These are phyloP conservation scores for Teratosphaeria viscida DNA, from an alignment of 2,329 filamentous ascomycete genomes.

Conservation along the genomic window DNA sequence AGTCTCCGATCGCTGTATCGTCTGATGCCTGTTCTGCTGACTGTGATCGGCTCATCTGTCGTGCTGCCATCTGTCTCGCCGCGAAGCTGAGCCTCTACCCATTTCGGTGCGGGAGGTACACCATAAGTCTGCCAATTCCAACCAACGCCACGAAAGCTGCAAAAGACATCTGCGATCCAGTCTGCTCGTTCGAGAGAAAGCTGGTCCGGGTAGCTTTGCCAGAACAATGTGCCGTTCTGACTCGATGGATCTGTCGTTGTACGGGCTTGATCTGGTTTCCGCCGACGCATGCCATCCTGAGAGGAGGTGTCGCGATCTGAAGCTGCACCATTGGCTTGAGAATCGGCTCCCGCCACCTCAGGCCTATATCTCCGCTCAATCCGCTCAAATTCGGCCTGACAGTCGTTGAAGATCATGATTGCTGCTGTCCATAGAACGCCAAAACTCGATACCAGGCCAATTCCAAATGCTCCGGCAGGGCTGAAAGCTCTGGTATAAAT, in stretches of 20 bases:
- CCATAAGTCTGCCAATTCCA: constrained; percentile 49
- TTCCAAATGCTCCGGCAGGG: constrained; percentile 43
- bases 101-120: constrained; percentile 34
- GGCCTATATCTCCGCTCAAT: constrained; percentile 32
- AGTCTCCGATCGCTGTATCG: constrained; percentile 25
- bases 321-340: not conserved
- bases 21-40: constrained; percentile 26
- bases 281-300: not conserved
- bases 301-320: not conserved
- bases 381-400: constrained; percentile 44
- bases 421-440: constrained; percentile 43
- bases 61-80: constrained; percentile 16
- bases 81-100: constrained; percentile 29
- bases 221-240: constrained; percentile 26
- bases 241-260: not conserved
- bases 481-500: constrained; percentile 37
- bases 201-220: constrained; percentile 43
- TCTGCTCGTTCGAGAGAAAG: constrained; percentile 44
- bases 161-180: constrained; percentile 48
- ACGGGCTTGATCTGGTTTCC: not conserved
- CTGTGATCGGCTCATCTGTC: not conserved
- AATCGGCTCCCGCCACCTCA: not conserved
- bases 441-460: constrained; percentile 46
- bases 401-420: constrained; percentile 46
- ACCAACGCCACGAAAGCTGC: constrained; percentile 48